Evolutionary conservation across 495 filamentous ascomycete species (phyloP), one percentile per base, ranked within the genome.

Genomic region (Daldinia childiae): DNA sequence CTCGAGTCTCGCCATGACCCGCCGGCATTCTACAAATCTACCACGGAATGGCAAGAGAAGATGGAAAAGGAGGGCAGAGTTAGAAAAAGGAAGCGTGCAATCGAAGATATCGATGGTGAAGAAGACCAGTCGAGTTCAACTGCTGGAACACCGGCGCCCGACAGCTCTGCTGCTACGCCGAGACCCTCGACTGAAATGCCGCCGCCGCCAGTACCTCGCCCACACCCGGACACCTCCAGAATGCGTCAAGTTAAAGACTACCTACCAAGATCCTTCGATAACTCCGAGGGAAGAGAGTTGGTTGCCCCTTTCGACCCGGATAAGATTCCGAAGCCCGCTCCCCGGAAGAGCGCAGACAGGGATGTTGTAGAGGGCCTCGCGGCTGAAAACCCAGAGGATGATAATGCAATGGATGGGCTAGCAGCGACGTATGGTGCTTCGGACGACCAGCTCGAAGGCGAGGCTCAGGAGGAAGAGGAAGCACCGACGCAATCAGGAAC

Each of bases 21-120:
- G 0, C 95, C 95, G 1, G 89, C 91, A 7, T 91, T 95, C 74
- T 91, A 91, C 68, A 85, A 91, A 66, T 86, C 89, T 32, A 83
- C 80, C 1, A 75, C 80, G 17, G 82, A 86, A 64, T 85, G 72
- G 77, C 82, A 79, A 80, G 86, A 79, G 77, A 87, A 72, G 78
- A 83, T 79, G 48, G 76, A 74, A 68, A 79, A 81, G 76, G 76
- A 75, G 8, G 76, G 80, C 0, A 82, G 78, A 68, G 78, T 69
- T 6, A 69, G 78, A 48, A 85, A 86, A 75, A 74, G 78, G 58
- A 84, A 83, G 68, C 76, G 86, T 62, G 58, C 72, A 17, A 75
- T 73, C 57, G 74, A 79, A 26, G 78, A 78, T 27, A 79, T 80
- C 8, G 74, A 71, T 58, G 76, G 69, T 8, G 77, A 82, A 7